Evolutionary conservation across 108 stramenopile genomes (phyloP).

Genomic region (Cafeteria roenbergensis): DNA sequence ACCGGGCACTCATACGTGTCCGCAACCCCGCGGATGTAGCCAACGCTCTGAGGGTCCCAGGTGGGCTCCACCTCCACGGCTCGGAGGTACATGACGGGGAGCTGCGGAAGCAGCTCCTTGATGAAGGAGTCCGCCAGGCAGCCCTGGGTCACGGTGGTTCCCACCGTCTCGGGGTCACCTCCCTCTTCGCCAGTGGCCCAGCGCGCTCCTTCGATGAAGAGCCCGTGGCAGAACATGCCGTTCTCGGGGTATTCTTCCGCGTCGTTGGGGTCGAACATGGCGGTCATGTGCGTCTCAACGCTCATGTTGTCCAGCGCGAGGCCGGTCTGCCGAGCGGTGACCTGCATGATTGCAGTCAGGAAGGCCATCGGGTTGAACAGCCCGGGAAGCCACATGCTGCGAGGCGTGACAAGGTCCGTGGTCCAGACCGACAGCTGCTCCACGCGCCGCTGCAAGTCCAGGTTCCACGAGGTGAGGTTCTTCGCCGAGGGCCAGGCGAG

Average conservation of each 20-base stretch:
- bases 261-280: conserved; percentile 15
- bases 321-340: conserved; percentile 49
- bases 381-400: conserved; percentile 60
- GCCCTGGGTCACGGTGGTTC: conserved; percentile 21
- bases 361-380: conserved; percentile 60
- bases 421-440: conserved; percentile 50
- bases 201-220: conserved; percentile 62
- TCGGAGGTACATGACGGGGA: conserved; percentile 58
- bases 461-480: conserved; percentile 46
- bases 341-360: conserved; percentile 61
- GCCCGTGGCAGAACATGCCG: conserved; percentile 55
- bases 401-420: conserved; percentile 45
- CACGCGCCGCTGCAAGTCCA: conserved; percentile 48
- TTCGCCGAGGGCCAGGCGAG: conserved; percentile 58
- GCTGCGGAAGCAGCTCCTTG: conserved; percentile 48
- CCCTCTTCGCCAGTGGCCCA: conserved; percentile 43
- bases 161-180: conserved; percentile 19
- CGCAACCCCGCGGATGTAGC: conserved; percentile 49
- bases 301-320: conserved; percentile 58
- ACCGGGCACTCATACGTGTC: conserved; percentile 57
- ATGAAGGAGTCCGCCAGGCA: conserved; percentile 44
- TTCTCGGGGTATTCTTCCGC: conserved; percentile 38
- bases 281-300: conserved; percentile 57
- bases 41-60: conserved; percentile 62
- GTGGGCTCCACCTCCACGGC: conserved; percentile 49